These are phyloP conservation scores for Nissolia schottii DNA, from an alignment of 306 rosid genomes.

Conservation along the genomic window DNA sequence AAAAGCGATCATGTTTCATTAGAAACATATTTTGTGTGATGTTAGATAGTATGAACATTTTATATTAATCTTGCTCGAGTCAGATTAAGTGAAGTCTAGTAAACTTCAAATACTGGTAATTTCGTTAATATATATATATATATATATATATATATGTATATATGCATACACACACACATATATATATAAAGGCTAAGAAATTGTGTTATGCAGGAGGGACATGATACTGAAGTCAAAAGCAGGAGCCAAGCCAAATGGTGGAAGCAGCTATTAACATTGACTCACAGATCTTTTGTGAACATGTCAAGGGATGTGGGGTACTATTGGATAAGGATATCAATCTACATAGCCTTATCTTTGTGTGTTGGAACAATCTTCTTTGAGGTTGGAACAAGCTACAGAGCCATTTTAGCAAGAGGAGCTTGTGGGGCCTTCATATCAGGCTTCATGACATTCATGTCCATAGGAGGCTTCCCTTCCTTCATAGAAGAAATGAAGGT, in stretches of 20 bases:
- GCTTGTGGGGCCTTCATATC: conserved; percentile 85
- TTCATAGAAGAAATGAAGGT: conserved; percentile 97
- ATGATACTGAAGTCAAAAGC: conserved; percentile 30
- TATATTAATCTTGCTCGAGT: too few species aligned
- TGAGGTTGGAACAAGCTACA: conserved; percentile 53
- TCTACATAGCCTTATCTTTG: conserved; percentile 57
- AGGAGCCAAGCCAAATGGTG: conserved; percentile 66
- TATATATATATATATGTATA: too few species aligned
- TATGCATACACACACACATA: too few species aligned
- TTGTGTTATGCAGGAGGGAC: conserved; percentile 46
- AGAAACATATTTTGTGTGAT: background rate
- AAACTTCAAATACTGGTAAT: too few species aligned
- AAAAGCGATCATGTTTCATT: background rate
- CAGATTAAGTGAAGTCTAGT: too few species aligned
- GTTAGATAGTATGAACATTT: background rate
- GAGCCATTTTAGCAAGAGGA: conserved; percentile 72
- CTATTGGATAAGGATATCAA: conserved; percentile 77
- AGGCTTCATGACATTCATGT: conserved; percentile 94
- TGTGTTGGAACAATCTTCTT: conserved; percentile 72
- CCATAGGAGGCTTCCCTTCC: conserved; percentile 95
- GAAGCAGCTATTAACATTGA: conserved; percentile 81
- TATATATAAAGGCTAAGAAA: background rate
- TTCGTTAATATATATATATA: too few species aligned
- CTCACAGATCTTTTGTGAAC: conserved; percentile 69
- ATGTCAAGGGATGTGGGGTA: conserved; percentile 89